Evolutionary conservation across 441 rosid genomes (phyloP), one percentile per base, ranked within the genome.

Genomic region (Geranium incanum): DNA sequence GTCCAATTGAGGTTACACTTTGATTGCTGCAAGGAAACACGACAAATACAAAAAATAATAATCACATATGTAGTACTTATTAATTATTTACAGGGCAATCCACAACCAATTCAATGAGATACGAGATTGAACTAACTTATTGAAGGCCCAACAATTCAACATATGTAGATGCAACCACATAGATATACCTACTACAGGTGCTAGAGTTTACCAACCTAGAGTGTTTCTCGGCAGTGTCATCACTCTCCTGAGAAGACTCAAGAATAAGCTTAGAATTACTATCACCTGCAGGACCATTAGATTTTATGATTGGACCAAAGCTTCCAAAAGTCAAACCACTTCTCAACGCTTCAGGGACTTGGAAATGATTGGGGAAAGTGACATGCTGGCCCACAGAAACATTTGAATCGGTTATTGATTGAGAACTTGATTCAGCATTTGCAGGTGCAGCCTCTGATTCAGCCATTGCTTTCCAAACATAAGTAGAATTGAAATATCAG

Each of bases 291-390:
- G 74, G 74, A 66, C 63, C 78, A 71, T 76, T 75, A 67, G 38
- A 13, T 41, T 55, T 55, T 52, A 80, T 83, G 33, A 77, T 71
- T 74, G 63, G 72, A 77, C 78, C 90, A 74, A 93, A 89, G 80
- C 96, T 93, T 82, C 98, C 98, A 86, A 93, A 93, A 66, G 87
- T 86, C 75, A 91, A 80, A 48, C 90, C 91, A 81, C 80, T 86
- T 76, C 86, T 89, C 68, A 88, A 76, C 72, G 83, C 88, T 74
- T 87, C 86, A 15, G 92, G 82, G 39, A 82, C 91, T 76, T 84
- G 84, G 76, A 91, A 87, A 84, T 88, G 96, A 77, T 81, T 76
- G 2, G 97, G 97, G 74, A 93, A 93, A 68, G 85, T 91, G 33
- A 93, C 96, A 64, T 86, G 89, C 23, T 80, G 85, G 68, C 85